A percentile compares a stretch with the other conserved stretches of the same genome.
phyloP scores from a whole-genome alignment of 768 basidiomycete genomes.

The Lactarius tabidus region DNA sequence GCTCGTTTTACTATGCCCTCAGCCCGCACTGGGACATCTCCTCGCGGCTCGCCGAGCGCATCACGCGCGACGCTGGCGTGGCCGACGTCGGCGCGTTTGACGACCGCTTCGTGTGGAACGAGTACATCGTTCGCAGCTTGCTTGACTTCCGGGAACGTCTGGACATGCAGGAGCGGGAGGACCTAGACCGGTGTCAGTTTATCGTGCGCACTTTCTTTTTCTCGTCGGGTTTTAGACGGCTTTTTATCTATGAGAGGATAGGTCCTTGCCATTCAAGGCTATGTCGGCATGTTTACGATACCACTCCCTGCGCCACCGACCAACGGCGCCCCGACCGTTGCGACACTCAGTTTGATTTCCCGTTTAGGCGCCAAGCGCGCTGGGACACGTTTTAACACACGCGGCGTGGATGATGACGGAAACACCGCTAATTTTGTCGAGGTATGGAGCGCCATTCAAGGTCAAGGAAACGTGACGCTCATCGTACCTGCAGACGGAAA shows the following conservation, averaged over 20 bases:
- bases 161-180: constrained; percentile 59
- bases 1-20: constrained; percentile 89
- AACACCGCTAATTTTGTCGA: constrained; percentile 97
- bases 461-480: neutral
- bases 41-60: constrained; percentile 67
- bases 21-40: constrained; percentile 88
- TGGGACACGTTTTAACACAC: constrained; percentile 94
- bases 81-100: constrained; percentile 63
- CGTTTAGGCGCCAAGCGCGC: constrained; percentile 92
- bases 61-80: constrained; percentile 47
- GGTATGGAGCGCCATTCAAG: constrained; percentile 36
- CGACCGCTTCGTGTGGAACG: constrained; percentile 93
- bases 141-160: constrained; percentile 84
- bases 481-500: constrained; percentile 67
- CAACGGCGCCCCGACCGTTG: constrained; percentile 65
- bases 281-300: constrained; percentile 78
- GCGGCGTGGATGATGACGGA: constrained; percentile 94
- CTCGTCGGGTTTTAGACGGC: constrained; percentile 16
- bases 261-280: constrained; percentile 93
- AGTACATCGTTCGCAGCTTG: constrained; percentile 80
- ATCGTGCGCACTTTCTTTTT: constrained; percentile 50
- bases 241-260: constrained; percentile 31
- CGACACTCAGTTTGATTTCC: constrained; percentile 77
- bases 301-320: constrained; percentile 71
- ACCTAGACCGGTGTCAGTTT: constrained; percentile 81